Percentiles rank a stretch among this genome's conserved stretches.
phyloP scores from a whole-genome alignment of 805 yeast species.

The Yamadazyma sp. region DNA sequence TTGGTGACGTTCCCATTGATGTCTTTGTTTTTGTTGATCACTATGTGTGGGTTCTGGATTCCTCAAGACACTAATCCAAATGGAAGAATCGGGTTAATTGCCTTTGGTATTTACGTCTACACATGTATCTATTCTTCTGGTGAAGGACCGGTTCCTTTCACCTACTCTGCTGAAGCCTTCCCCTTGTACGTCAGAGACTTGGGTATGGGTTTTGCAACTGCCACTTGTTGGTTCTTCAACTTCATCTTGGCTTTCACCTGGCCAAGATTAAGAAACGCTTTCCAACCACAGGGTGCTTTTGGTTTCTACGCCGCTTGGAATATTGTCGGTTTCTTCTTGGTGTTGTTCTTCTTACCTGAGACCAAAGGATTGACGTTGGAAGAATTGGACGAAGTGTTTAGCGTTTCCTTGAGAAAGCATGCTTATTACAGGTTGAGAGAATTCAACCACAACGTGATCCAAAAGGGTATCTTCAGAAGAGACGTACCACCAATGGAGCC shows the following conservation, averaged over 20 bases:
- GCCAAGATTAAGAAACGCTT: constrained; percentile 68
- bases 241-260: constrained; percentile 71
- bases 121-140: constrained; percentile 77
- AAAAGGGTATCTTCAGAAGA: constrained; percentile 46
- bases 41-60: constrained; percentile 75
- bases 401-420: constrained; percentile 56
- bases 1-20: constrained; percentile 62
- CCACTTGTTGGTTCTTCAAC: constrained; percentile 73
- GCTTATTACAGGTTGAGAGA: constrained; percentile 42
- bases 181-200: constrained; percentile 77
- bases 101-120: constrained; percentile 72
- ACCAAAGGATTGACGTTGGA: constrained; percentile 68
- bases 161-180: constrained; percentile 81
- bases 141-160: constrained; percentile 88
- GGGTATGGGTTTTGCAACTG: constrained; percentile 79
- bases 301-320: constrained; percentile 91
- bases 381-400: constrained; percentile 73
- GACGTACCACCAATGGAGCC: constrained; percentile 52
- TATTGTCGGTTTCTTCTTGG: constrained; percentile 64
- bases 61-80: constrained; percentile 39
- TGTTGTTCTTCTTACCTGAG: constrained; percentile 71
- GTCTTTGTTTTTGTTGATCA: constrained; percentile 56
- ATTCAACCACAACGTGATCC: constrained; percentile 40
- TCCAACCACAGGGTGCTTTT: constrained; percentile 81
- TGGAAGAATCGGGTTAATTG: constrained; percentile 65